Percentiles rank a stretch among this genome's conserved stretches.
Conservation (phyloP, 208 protist genomes). For the Acanthamoeba triangularis region DNA sequence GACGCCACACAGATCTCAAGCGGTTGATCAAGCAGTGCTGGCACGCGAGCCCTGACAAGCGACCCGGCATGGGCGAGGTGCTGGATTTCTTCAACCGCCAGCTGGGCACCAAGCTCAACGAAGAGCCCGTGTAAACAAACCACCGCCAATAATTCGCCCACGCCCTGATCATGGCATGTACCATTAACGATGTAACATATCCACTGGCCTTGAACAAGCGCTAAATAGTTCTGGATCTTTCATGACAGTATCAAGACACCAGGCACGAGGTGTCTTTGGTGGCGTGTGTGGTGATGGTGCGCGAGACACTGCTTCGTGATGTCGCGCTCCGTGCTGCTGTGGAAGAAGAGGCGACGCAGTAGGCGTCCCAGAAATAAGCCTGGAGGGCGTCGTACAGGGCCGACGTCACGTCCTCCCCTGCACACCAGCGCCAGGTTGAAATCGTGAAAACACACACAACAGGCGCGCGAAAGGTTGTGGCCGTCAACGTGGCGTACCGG, state of each 20-base stretch:
- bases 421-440: too few species aligned
- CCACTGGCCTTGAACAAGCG: too few species aligned
- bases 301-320: too few species aligned
- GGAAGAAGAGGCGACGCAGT: neutral
- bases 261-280: too few species aligned
- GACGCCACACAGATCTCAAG: neutral
- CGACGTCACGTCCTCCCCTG: neutral
- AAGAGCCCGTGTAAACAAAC: neutral
- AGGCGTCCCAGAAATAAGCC: conserved; percentile 16
- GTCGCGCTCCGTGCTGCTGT: too few species aligned
- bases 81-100: neutral
- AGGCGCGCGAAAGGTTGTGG: too few species aligned
- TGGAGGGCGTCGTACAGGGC: neutral
- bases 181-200: too few species aligned
- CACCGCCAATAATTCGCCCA: too few species aligned
- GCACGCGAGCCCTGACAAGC: conserved; percentile 39
- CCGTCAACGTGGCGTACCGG: neutral
- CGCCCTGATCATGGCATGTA: too few species aligned
- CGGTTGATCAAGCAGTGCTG: conserved; percentile 44
- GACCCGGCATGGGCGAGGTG: neutral
- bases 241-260: too few species aligned
- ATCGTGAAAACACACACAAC: neutral
- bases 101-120: neutral
- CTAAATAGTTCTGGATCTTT: too few species aligned
- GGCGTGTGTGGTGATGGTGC: too few species aligned